Evolutionary conservation across 768 basidiomycete species (phyloP).

Genomic region (Calvatia gigantea): DNA sequence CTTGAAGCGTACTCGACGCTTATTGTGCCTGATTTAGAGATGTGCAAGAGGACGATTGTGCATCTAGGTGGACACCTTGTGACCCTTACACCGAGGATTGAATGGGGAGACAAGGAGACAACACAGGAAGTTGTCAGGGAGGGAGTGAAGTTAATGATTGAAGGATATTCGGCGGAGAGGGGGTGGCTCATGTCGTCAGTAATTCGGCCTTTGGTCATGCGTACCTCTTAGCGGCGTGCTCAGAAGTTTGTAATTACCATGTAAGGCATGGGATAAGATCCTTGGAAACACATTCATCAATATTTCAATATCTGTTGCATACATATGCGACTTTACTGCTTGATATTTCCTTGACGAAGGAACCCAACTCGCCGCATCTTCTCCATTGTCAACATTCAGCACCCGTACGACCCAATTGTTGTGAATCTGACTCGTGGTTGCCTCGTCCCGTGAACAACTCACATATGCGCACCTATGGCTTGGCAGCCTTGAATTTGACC

Average conservation of each 20-base stretch:
- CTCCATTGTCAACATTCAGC: too few species aligned
- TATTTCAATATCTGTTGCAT: background rate
- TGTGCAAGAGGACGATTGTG: constrained; percentile 32
- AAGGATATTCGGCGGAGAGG: constrained; percentile 26
- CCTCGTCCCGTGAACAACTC: background rate
- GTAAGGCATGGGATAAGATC: too few species aligned
- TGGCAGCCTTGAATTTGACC: background rate
- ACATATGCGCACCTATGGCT: background rate
- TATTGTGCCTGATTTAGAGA: constrained; percentile 21
- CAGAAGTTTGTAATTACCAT: too few species aligned
- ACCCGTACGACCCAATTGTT: too few species aligned
- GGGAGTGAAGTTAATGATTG: constrained; percentile 43
- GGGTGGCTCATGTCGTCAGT: constrained; percentile 21
- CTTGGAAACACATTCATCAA: background rate
- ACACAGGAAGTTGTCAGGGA: constrained; percentile 47
- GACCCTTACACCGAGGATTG: constrained; percentile 42
- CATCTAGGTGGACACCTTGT: constrained; percentile 58
- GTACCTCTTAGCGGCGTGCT: background rate
- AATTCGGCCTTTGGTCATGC: constrained; percentile 17
- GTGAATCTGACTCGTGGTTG: background rate
- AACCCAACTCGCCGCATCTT: background rate
- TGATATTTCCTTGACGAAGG: background rate
- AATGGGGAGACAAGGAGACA: constrained; percentile 47
- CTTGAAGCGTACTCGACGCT: constrained; percentile 38
- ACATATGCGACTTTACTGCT: background rate